Evolutionary conservation across 1,284 basidiomycete species (phyloP).

Genomic region (Mycena citricolor): DNA sequence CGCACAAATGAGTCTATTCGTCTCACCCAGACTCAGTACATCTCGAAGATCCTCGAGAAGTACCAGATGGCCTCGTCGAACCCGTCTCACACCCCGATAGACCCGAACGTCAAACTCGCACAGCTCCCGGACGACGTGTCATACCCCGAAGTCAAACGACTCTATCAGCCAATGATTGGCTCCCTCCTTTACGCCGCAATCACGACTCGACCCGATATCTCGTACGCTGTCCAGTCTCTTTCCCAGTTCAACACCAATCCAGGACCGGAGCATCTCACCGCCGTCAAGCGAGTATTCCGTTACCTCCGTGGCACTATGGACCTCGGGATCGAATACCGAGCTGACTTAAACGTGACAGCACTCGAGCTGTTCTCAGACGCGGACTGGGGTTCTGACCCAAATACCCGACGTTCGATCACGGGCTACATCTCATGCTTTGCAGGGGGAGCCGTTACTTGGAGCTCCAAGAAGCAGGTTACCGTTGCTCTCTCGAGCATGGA

Average conservation of each 20-base stretch:
- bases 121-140: background rate
- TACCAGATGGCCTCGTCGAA: background rate
- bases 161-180: conserved; percentile 20
- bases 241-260: conserved; percentile 25
- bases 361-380: conserved; percentile 11
- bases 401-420: conserved; percentile 17
- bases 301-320: conserved; percentile 30
- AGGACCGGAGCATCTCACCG: conserved; percentile 26
- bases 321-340: conserved; percentile 21
- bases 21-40: conserved; percentile 1
- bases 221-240: conserved; percentile 25
- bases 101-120: background rate
- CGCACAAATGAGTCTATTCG: background rate
- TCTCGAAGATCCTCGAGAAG: background rate
- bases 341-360: background rate
- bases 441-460: conserved; percentile 18
- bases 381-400: conserved; percentile 8
- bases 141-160: conserved; percentile 1
- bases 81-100: background rate
- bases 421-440: conserved; percentile 15
- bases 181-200: conserved; percentile 29
- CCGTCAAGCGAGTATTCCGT: conserved; percentile 26
- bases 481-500: conserved; percentile 18
- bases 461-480: conserved; percentile 13
- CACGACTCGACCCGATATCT: conserved; percentile 27